Conservation (phyloP, 257 asterid species). For the Nicotiana knightiana region DNA sequence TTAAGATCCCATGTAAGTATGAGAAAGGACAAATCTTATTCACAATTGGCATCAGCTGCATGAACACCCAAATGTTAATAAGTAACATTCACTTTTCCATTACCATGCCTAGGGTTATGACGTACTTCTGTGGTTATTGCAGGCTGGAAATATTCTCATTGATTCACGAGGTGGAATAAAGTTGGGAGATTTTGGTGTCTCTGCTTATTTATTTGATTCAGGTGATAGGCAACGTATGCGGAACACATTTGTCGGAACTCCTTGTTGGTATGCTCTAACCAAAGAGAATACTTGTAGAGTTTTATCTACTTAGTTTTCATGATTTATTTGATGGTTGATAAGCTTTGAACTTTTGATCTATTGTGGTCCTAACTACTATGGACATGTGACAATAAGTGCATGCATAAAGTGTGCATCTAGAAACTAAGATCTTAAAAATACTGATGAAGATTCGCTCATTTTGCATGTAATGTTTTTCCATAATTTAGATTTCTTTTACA, state of each 20-base stretch:
- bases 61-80: not conserved
- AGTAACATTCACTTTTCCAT: not conserved
- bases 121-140: not conserved
- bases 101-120: slow-evolving; percentile 1
- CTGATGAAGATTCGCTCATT: not conserved
- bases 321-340: slow-evolving; percentile 6
- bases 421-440: not conserved
- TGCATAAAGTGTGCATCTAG: not conserved
- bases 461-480: slow-evolving; percentile 5
- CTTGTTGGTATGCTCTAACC: slow-evolving; percentile 76
- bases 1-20: not conserved
- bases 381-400: not conserved
- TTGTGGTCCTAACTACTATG: not conserved
- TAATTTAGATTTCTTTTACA: slow-evolving; percentile 27
- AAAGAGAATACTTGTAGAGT: slow-evolving; percentile 1
- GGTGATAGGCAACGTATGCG: slow-evolving; percentile 93
- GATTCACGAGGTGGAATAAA: slow-evolving; percentile 85
- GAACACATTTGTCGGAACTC: slow-evolving; percentile 97
- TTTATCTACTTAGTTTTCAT: not conserved
- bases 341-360: not conserved
- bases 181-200: slow-evolving; percentile 98
- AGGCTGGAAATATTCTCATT: slow-evolving; percentile 96
- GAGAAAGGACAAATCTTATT: not conserved
- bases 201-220: slow-evolving; percentile 93
- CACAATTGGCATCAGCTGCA: not conserved